These are phyloP conservation scores for Mediolabrus comicus DNA, from an alignment of 108 stramenopile species.

Conservation along the genomic window DNA sequence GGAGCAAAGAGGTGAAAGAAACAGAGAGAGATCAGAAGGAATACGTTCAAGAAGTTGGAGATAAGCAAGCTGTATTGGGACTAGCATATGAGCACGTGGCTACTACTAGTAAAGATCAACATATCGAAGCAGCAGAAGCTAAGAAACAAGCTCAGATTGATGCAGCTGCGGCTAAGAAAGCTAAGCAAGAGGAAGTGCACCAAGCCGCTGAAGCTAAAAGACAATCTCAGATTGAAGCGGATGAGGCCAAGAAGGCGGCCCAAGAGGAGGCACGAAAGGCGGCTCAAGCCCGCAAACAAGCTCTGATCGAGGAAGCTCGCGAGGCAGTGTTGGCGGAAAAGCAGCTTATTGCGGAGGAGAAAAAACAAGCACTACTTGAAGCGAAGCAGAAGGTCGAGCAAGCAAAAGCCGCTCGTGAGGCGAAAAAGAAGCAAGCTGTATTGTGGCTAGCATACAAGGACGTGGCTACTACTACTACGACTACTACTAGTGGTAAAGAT, in stretches of 20 bases:
- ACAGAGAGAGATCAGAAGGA: neutral
- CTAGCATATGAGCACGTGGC: no score
- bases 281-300: conserved; percentile 5
- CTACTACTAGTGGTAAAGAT: no score
- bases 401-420: conserved; percentile 2
- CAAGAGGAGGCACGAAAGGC: neutral
- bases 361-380: neutral
- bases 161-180: neutral
- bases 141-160: neutral
- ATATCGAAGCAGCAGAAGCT: neutral
- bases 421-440: neutral
- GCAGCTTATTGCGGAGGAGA: neutral
- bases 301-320: conserved; percentile 16
- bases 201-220: neutral
- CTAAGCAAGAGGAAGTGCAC: neutral
- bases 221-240: neutral
- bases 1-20: no score
- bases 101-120: no score
- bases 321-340: no score
- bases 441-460: no score
- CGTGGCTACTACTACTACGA: no score
- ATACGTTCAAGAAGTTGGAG: neutral
- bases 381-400: conserved; percentile 21
- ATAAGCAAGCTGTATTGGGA: no score
- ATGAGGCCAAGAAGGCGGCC: neutral